These are phyloP conservation scores for Podila minutissima DNA, from an alignment of 192 early-diverging fungal species.

Conservation along the genomic window DNA sequence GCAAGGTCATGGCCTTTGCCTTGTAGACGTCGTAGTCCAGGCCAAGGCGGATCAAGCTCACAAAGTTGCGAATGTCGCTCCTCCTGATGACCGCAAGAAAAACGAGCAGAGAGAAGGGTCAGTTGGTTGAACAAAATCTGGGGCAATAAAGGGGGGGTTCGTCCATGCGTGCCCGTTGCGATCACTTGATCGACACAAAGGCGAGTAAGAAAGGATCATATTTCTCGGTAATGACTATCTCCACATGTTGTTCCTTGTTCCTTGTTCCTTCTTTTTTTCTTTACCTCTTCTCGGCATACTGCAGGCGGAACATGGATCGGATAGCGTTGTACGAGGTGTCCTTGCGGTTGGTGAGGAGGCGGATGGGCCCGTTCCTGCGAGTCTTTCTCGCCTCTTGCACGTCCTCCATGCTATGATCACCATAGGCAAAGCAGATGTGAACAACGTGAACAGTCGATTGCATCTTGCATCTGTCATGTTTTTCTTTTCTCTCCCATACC, in stretches of 20 bases:
- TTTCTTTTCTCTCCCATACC: neutral
- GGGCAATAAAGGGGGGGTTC: too few species aligned
- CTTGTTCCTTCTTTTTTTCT: neutral
- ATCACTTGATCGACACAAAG: neutral
- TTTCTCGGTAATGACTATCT: neutral
- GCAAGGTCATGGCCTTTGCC: slow-evolving; percentile 26
- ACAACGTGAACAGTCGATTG: neutral
- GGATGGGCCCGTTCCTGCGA: slow-evolving; percentile 30
- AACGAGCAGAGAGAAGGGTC: neutral
- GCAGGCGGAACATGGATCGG: slow-evolving; percentile 29
- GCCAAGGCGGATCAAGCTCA: slow-evolving; percentile 32
- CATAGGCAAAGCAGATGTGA: too few species aligned
- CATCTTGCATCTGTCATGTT: neutral
- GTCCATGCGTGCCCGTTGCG: neutral
- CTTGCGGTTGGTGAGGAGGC: slow-evolving; percentile 22
- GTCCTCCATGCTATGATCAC: slow-evolving; percentile 29
- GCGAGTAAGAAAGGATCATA: neutral
- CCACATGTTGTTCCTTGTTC: too few species aligned
- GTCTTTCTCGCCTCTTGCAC: slow-evolving; percentile 22
- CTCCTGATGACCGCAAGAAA: slow-evolving; percentile 12
- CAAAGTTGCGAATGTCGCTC: slow-evolving; percentile 34
- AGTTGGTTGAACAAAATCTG: neutral
- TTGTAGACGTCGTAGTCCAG: slow-evolving; percentile 46
- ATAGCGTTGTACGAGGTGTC: slow-evolving; percentile 43
- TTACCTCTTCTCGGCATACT: slow-evolving; percentile 40